These are phyloP conservation scores for Glutinoglossum americanum DNA, from an alignment of 495 filamentous ascomycete species.

Conservation along the genomic window DNA sequence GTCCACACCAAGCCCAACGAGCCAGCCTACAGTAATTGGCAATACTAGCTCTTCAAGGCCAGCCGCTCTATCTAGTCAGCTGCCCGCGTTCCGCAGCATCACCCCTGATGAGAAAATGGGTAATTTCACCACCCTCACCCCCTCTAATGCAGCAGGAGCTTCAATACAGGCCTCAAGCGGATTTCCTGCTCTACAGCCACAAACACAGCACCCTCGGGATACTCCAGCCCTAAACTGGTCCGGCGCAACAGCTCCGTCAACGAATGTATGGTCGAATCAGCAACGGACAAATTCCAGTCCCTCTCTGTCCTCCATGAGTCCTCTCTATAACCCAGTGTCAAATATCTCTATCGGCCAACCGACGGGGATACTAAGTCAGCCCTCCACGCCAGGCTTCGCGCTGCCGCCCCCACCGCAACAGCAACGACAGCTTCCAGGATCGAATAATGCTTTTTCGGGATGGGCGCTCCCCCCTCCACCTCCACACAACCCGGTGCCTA, in stretches of 20 bases:
- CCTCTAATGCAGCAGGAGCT: slow-evolving; percentile 12
- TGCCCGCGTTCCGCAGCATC: slow-evolving; percentile 24
- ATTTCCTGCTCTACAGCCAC: slow-evolving; percentile 3
- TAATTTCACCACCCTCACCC: slow-evolving; percentile 24
- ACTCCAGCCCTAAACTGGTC: neutral
- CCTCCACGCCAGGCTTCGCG: neutral
- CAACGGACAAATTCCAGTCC: neutral
- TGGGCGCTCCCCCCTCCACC: neutral
- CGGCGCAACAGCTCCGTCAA: neutral
- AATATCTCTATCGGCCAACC: neutral
- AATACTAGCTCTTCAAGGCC: slow-evolving; percentile 6
- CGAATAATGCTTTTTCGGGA: neutral
- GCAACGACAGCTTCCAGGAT: neutral
- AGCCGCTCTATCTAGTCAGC: slow-evolving; percentile 15
- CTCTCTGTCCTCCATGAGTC: neutral
- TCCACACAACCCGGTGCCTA: neutral
- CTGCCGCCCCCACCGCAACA: neutral
- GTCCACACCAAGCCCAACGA: slow-evolving; percentile 29
- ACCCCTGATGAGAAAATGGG: slow-evolving; percentile 27
- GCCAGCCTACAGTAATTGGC: slow-evolving; percentile 8
- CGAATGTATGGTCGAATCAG: neutral
- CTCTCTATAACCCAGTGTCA: neutral
- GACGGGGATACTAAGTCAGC: neutral
- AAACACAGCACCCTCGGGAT: neutral
- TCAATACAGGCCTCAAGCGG: neutral